phyloP scores from a whole-genome alignment of 768 basidiomycete genomes.

The Antrodiella citrinella region DNA sequence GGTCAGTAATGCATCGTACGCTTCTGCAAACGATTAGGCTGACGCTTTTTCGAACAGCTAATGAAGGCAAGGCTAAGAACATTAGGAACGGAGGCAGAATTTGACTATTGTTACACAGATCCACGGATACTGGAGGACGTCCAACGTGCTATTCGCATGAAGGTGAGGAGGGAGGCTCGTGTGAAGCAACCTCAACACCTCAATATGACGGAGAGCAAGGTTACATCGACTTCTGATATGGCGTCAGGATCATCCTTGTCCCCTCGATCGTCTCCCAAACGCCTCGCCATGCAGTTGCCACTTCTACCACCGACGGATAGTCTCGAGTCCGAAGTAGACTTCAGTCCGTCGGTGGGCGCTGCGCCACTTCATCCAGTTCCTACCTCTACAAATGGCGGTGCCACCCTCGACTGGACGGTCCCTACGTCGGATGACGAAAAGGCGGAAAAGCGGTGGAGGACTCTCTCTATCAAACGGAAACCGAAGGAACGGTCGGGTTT shows the following conservation, averaged over 20 bases:
- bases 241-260: slow-evolving; percentile 23
- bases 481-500: slow-evolving; percentile 47
- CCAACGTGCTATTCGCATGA: slow-evolving; percentile 63
- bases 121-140: slow-evolving; percentile 77
- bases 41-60: slow-evolving; percentile 39
- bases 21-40: background rate
- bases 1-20: slow-evolving; percentile 37
- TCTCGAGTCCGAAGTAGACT: slow-evolving; percentile 49
- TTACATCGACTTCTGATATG: slow-evolving; percentile 19
- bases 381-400: slow-evolving; percentile 57
- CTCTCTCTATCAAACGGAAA: slow-evolving; percentile 51
- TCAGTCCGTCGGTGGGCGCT: slow-evolving; percentile 53
- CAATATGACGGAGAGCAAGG: slow-evolving; percentile 3
- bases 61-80: slow-evolving; percentile 61
- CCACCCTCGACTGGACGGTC: slow-evolving; percentile 71
- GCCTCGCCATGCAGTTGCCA: slow-evolving; percentile 6
- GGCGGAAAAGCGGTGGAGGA: slow-evolving; percentile 50
- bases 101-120: slow-evolving; percentile 34
- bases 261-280: slow-evolving; percentile 24
- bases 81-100: background rate
- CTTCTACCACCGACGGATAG: slow-evolving; percentile 4
- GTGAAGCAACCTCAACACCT: slow-evolving; percentile 24
- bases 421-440: slow-evolving; percentile 44
- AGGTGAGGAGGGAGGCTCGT: slow-evolving; percentile 69
- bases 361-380: slow-evolving; percentile 56